Conservation (phyloP, 257 asterid species). For the Lavandula angustifolia region DNA sequence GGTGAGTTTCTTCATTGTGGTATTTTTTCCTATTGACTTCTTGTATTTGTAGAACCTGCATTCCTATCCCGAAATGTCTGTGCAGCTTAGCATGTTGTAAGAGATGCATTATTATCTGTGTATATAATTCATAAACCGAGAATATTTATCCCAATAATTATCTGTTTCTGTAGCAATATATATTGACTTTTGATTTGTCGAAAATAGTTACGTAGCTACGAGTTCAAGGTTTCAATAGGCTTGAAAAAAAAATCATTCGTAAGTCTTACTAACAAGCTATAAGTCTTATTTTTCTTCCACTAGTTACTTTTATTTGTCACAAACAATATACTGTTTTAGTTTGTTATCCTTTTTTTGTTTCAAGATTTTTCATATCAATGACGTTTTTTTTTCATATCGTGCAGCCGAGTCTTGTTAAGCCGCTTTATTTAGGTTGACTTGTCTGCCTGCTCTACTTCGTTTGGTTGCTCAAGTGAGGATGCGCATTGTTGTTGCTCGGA, state of each 20-base stretch:
- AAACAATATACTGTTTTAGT: not conserved
- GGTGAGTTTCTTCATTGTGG: constrained; percentile 46
- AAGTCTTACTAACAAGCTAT: no score
- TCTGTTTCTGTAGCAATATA: not conserved
- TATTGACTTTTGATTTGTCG: not conserved
- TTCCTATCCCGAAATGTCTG: not conserved
- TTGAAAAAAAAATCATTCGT: no score
- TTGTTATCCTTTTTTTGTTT: not conserved
- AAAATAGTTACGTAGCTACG: not conserved
- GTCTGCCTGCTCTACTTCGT: constrained; percentile 10
- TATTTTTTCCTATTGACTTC: not conserved
- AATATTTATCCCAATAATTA: not conserved
- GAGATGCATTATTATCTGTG: not conserved
- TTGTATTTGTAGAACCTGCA: not conserved
- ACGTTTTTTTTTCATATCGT: constrained; percentile 8
- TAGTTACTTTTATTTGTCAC: constrained; percentile 6
- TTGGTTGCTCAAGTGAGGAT: constrained; percentile 57
- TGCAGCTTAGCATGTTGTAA: not conserved
- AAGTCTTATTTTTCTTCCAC: not conserved
- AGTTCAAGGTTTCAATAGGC: no score
- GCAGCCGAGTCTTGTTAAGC: constrained; percentile 35
- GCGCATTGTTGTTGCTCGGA: constrained; percentile 56
- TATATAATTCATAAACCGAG: not conserved
- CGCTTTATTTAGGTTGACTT: constrained; percentile 12
- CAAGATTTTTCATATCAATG: not conserved